These are phyloP conservation scores for Ogataea henricii DNA, from an alignment of 805 yeast genomes.

Conservation along the genomic window DNA sequence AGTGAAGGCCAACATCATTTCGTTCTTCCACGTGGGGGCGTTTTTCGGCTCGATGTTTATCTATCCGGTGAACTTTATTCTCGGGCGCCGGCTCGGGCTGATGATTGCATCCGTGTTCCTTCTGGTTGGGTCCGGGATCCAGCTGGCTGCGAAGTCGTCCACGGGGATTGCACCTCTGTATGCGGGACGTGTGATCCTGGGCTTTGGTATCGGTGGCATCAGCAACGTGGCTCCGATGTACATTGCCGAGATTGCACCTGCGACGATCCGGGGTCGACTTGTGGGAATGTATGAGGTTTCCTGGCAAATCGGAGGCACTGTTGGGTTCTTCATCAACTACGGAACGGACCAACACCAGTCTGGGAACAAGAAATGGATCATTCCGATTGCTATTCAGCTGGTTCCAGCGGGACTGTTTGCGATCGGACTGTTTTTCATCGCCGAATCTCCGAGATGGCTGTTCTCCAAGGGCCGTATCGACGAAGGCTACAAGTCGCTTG, in stretches of 20 bases:
- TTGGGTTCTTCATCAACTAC: constrained; percentile 36
- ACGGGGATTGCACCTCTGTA: constrained; percentile 21
- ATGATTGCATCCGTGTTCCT: constrained; percentile 6
- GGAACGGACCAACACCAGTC: constrained; percentile 28
- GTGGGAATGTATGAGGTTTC: constrained; percentile 60
- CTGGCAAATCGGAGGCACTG: constrained; percentile 35
- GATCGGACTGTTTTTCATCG: constrained; percentile 43
- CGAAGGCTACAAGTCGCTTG: constrained; percentile 44
- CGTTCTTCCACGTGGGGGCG: constrained; percentile 15
- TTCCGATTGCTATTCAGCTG: constrained; percentile 52
- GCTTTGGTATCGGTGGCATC: constrained; percentile 68
- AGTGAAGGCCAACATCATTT: constrained; percentile 13
- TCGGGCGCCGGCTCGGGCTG: constrained; percentile 9
- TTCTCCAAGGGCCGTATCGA: constrained; percentile 47
- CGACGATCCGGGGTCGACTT: constrained; percentile 57
- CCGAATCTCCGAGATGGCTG: constrained; percentile 56
- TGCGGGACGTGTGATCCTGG: constrained; percentile 64
- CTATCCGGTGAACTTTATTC: constrained; percentile 10
- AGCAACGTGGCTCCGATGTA: constrained; percentile 73
- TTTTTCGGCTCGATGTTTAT: constrained; percentile 12
- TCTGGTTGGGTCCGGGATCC: constrained; percentile 12
- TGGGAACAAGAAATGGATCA: constrained; percentile 37
- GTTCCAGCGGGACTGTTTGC: constrained; percentile 48
- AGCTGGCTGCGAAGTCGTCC: constrained; percentile 9
- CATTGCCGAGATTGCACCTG: constrained; percentile 67